Evolutionary conservation across 257 asterid genomes (phyloP), one percentile per base, ranked within the genome.

Genomic region (Plantago major): DNA sequence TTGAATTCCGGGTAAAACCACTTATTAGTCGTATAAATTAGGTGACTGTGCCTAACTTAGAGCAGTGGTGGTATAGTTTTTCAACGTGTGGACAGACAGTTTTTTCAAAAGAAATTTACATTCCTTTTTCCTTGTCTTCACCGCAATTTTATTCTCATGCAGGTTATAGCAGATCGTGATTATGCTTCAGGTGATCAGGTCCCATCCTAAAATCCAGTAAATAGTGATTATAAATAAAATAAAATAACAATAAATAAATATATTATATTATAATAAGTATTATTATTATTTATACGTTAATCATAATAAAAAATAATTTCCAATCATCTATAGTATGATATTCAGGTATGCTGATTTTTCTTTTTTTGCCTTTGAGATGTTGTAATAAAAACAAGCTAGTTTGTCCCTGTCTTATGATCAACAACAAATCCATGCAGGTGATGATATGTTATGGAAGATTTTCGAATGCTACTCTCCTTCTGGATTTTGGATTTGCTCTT

Each of bases 161-260:
- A 81, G 87, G 93, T 88, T 56, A 69, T 86, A 76, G 98, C 95
- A 58, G 93, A 88, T 60, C 76, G 76, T 33, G 73, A 78, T 55
- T 78, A 81, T 58, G 80, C 82, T 74, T 78, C 78, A 4, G 94
- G 96, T 42, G 95, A 88, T 67, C 88, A 90, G 89, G 93, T 90
- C 38, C 26, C 52, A 16, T 51, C 49, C 28, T 46, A 11, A 60
- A 55, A 40, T 26, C 55, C 58, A 51, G 10, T 43, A 37, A 11
- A 43, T 7, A 40, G 19, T 53, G 11, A 11, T 53, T 15, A 33
- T 33, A 33, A 33, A 4, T 4, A 33, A 4, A 33, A 33, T 33
- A 33, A 33, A 33, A 33, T 33, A 33, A 33, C 3, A 33, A 33
- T 33, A 33, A 33, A 22, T 1, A 22, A 22, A 1, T 22, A 22